Percentiles rank a stretch among this genome's conserved stretches.
phyloP scores from a whole-genome alignment of 2,329 filamentous ascomycete species.

The Monilinia vaccinii-corymbosi region DNA sequence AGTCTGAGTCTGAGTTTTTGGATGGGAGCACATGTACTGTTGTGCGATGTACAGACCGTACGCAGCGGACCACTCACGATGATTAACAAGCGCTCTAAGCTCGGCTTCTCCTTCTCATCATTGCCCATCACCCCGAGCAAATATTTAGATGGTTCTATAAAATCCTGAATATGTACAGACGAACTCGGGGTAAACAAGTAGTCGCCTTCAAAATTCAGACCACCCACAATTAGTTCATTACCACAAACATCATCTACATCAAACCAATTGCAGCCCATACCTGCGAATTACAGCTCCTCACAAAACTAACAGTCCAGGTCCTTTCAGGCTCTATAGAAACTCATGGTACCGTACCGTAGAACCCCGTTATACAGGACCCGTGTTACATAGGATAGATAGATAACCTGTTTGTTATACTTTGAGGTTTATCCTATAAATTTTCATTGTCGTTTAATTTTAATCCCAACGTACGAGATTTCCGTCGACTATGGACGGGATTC shows the following conservation, averaged over 20 bases:
- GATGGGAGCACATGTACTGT: neutral
- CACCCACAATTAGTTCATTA: neutral
- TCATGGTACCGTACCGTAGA: too few relatives aligned
- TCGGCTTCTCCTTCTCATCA: too few relatives aligned
- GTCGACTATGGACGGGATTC: too few relatives aligned
- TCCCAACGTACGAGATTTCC: too few relatives aligned
- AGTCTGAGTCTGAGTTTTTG: neutral
- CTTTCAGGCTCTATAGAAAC: too few relatives aligned
- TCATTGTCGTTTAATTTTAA: too few relatives aligned
- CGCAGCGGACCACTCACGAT: neutral
- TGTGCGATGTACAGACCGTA: neutral
- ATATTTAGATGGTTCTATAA: neutral
- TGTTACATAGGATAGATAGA: too few relatives aligned
- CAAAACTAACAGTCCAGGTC: neutral
- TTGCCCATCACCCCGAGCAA: too few relatives aligned
- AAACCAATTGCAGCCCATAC: too few relatives aligned
- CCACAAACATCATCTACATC: neutral
- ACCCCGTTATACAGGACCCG: too few relatives aligned
- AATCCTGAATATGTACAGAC: neutral
- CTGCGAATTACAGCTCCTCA: neutral
- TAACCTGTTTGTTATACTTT: too few relatives aligned
- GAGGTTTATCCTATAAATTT: too few relatives aligned
- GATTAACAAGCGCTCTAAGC: neutral
- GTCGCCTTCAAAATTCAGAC: neutral
- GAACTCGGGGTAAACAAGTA: neutral